phyloP scores from a whole-genome alignment of 306 rosid genomes.

The Delonix regia region DNA sequence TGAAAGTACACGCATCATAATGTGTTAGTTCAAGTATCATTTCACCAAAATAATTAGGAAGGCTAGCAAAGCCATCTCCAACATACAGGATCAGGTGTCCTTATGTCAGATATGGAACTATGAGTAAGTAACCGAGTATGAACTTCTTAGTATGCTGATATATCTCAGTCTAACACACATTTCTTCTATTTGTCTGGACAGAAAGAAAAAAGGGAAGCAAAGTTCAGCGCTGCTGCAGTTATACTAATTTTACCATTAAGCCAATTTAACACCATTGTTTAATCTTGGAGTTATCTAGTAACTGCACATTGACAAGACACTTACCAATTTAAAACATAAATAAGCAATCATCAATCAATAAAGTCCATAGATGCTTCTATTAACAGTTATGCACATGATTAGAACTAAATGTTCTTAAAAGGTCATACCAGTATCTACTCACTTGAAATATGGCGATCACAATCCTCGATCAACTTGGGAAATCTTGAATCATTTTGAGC shows the following conservation, averaged over 20 bases:
- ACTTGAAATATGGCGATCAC: slow-evolving; percentile 74
- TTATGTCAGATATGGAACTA: neutral
- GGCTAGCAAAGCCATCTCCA: neutral
- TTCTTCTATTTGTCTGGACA: neutral
- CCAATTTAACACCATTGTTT: neutral
- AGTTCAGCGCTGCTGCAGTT: neutral
- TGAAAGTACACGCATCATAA: slow-evolving; percentile 3
- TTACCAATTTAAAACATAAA: neutral
- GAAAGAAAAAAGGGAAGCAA: neutral
- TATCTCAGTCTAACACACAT: neutral
- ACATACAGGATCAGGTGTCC: neutral
- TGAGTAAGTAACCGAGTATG: neutral
- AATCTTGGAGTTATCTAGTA: neutral
- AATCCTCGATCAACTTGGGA: slow-evolving; percentile 61
- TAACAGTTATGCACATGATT: neutral
- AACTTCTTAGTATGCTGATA: neutral
- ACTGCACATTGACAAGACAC: neutral
- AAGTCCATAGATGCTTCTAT: neutral
- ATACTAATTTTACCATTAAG: neutral
- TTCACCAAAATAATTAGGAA: neutral
- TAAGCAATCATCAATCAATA: neutral
- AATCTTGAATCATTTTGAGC: slow-evolving; percentile 67
- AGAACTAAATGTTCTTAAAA: neutral
- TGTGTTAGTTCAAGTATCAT: slow-evolving; percentile 1
- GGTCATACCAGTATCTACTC: slow-evolving; percentile 5